Percentiles rank a stretch among this genome's conserved stretches.
Conservation (phyloP, 2,329 filamentous ascomycete genomes). For the Zalaria obscura region DNA sequence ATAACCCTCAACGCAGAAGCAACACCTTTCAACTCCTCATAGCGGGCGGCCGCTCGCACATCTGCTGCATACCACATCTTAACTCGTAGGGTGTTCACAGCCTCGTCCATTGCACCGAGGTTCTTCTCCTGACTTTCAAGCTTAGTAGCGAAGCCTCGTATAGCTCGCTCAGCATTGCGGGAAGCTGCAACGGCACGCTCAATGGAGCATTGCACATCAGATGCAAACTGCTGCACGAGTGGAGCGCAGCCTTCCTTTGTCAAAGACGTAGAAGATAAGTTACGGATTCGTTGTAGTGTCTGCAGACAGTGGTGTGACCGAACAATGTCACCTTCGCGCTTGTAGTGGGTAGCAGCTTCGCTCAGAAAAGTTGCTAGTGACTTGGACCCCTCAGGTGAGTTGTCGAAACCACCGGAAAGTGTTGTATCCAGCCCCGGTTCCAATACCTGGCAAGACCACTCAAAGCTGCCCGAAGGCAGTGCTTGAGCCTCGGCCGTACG, state of each 20-base stretch:
- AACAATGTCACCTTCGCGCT: not conserved
- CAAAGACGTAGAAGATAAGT: slow-evolving; percentile 41
- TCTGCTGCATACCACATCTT: slow-evolving; percentile 99
- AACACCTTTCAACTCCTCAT: slow-evolving; percentile 76
- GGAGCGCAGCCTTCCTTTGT: slow-evolving; percentile 56
- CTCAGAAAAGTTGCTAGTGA: not conserved
- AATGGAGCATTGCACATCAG: slow-evolving; percentile 26
- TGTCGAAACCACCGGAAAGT: too few species aligned
- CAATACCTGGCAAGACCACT: too few species aligned
- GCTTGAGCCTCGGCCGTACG: too few species aligned
- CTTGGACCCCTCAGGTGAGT: too few species aligned
- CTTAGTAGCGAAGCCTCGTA: slow-evolving; percentile 69
- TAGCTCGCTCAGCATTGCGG: slow-evolving; percentile 64
- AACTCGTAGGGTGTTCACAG: slow-evolving; percentile 59
- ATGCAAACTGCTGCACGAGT: slow-evolving; percentile 59
- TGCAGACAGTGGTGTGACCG: slow-evolving; percentile 44
- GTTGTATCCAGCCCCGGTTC: too few species aligned
- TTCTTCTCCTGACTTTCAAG: slow-evolving; percentile 64
- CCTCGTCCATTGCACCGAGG: slow-evolving; percentile 1
- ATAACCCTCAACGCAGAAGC: slow-evolving; percentile 83
- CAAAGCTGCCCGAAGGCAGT: too few species aligned
- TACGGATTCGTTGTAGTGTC: slow-evolving; percentile 59
- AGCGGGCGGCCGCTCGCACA: slow-evolving; percentile 76
- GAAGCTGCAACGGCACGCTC: slow-evolving; percentile 33
- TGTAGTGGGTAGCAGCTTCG: not conserved